Percentiles rank a stretch among this genome's conserved stretches.
These are phyloP conservation scores for Leccinum sublutescens DNA, from an alignment of 768 basidiomycete species.

Conservation along the genomic window DNA sequence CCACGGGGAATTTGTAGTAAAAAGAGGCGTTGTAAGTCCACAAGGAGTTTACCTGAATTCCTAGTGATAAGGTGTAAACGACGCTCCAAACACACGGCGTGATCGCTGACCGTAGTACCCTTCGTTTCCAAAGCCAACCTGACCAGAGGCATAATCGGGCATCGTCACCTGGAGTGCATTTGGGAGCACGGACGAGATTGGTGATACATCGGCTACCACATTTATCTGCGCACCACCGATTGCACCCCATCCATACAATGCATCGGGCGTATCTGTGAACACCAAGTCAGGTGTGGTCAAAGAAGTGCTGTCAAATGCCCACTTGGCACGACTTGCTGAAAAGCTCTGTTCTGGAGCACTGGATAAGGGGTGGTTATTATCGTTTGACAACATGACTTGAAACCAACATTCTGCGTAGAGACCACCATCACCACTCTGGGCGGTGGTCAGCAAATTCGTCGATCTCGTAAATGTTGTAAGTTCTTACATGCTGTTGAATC, in stretches of 20 bases:
- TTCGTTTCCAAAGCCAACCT: conserved; percentile 52
- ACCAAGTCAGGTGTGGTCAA: not conserved
- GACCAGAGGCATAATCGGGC: conserved; percentile 38
- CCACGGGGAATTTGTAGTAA: conserved; percentile 50
- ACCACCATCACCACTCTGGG: conserved; percentile 62
- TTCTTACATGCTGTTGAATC: conserved; percentile 33
- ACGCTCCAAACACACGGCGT: not conserved
- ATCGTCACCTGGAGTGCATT: conserved; percentile 54
- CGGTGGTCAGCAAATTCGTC: conserved; percentile 13
- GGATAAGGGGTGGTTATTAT: not conserved
- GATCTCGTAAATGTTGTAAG: not conserved
- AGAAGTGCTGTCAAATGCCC: conserved; percentile 1
- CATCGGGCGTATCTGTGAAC: conserved; percentile 41
- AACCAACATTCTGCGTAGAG: conserved; percentile 58
- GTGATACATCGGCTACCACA: conserved; percentile 48
- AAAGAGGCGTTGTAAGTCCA: conserved; percentile 60
- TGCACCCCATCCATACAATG: conserved; percentile 51
- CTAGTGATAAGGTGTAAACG: conserved; percentile 22
- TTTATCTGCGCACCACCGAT: conserved; percentile 42
- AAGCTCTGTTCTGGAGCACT: conserved; percentile 68
- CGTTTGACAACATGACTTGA: not conserved
- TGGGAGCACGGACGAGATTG: conserved; percentile 56
- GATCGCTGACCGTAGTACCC: conserved; percentile 50
- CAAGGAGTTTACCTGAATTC: conserved; percentile 51
- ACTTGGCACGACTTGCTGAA: conserved; percentile 60